A percentile compares a stretch with the other conserved stretches of the same genome.
Evolutionary conservation across 2,329 filamentous ascomycete species (phyloP).

Genomic region (Immersiporthe knoxdaviesiana): DNA sequence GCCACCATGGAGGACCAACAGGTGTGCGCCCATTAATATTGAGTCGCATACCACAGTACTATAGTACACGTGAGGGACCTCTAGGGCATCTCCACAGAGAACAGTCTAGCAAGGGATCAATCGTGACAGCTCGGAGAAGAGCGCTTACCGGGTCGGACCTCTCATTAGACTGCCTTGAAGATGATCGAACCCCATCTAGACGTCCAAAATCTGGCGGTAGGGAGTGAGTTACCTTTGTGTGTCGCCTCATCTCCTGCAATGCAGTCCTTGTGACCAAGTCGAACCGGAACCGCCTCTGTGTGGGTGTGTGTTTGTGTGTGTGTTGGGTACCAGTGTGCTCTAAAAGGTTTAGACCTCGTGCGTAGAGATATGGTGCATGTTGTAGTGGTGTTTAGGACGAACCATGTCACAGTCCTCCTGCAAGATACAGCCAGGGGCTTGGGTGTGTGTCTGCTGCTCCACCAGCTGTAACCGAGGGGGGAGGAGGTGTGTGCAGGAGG

Average conservation of each 20-base stretch:
- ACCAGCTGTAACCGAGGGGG: slow-evolving; percentile 1
- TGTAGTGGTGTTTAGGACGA: not conserved
- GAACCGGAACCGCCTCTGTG: not conserved
- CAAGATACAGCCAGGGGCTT: not conserved
- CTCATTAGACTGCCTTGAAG: not conserved
- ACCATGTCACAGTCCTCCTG: not conserved
- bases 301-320: not conserved
- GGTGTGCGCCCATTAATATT: not conserved
- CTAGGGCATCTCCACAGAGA: not conserved
- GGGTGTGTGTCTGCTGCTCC: not conserved
- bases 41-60: not conserved
- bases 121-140: not conserved
- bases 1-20: not conserved
- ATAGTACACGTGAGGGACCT: not conserved
- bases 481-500: not conserved
- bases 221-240: not conserved
- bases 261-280: not conserved
- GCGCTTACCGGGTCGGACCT: not conserved
- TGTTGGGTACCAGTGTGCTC: too few species aligned
- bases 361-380: not conserved
- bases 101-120: not conserved
- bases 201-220: not conserved
- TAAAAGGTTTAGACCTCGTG: not conserved
- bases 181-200: not conserved
- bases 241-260: not conserved